Conservation (phyloP, 345 rosid genomes). For the Eucalyptus pauciflora region DNA sequence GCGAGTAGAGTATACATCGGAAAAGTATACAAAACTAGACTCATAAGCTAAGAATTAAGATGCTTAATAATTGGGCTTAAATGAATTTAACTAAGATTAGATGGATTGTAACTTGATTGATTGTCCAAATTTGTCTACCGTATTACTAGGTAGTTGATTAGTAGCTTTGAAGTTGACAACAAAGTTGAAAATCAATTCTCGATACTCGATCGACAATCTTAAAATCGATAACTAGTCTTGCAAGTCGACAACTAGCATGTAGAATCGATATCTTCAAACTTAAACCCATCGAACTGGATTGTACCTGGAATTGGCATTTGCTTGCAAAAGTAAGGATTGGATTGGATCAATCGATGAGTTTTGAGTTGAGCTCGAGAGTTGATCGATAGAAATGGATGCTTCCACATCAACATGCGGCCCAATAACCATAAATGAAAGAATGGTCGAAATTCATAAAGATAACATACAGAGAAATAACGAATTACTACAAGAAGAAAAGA, state of each 20-base stretch:
- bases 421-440: not conserved
- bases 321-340: not conserved
- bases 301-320: not conserved
- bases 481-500: not conserved
- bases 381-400: not conserved
- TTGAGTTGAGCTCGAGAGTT: not conserved
- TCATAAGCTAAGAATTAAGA: not conserved
- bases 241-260: not conserved
- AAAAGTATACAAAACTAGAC: not conserved
- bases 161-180: not conserved
- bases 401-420: not conserved
- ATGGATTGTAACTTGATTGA: not conserved
- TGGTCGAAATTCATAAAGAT: not conserved
- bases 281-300: not conserved
- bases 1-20: too few species aligned
- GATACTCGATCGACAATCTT: not conserved
- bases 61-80: not conserved
- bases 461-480: not conserved
- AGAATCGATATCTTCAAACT: not conserved
- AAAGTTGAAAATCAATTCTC: not conserved
- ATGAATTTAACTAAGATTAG: not conserved
- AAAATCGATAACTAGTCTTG: not conserved
- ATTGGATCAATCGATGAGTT: not conserved
- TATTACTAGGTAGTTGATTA: not conserved
- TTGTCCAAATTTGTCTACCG: not conserved